Evolutionary conservation across 1,139 yeast species (phyloP), one percentile per base, ranked within the genome.

Genomic region (Meyerozyma elateridarum): DNA sequence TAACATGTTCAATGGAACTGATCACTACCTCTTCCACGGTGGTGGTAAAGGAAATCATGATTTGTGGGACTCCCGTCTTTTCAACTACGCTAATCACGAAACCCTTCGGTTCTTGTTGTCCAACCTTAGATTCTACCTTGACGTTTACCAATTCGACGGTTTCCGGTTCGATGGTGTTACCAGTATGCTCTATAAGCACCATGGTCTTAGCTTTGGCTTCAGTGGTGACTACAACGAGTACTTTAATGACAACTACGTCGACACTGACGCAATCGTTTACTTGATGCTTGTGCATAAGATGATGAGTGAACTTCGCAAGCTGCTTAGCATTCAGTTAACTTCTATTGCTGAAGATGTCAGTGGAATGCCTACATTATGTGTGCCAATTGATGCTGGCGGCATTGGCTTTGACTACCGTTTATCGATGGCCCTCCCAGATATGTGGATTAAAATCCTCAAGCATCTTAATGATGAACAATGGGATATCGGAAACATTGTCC

Each of bases 101-200:
- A 95, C 95, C 0, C 70, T 88, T 43, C 66, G 97, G 45, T 91
- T 91, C 53, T 61, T 91, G 41, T 68, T 91, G 39, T 80, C 95
- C n/a, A 91, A 91, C 56, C 67, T 91, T 52, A 83, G 89, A 39
- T 91, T 74, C 54, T 91, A 78, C 59, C 63, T 88, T 35, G 95
- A 88, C 34, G 88, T 76, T 40, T 91, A 78, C 58, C 70, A 76
- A 37, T 91, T 91, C 59, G 98, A 91, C 52, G 98, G 98, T 5
- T 91, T 89, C 63, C 70, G 98, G 51, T 91, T 91, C 46, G 98
- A 91, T 54, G 98, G 98, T 39, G 96, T 91, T 31, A 91, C 97
- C 15, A 77, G 88, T 41, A 89, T 91, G 95, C 64, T 91, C 31
- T 91, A 91, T 54, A 58, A 71, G 31, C 97, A 91, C 53, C 98